phyloP scores from a whole-genome alignment of 495 filamentous ascomycete genomes.

The Annulohypoxylon maeteangense region DNA sequence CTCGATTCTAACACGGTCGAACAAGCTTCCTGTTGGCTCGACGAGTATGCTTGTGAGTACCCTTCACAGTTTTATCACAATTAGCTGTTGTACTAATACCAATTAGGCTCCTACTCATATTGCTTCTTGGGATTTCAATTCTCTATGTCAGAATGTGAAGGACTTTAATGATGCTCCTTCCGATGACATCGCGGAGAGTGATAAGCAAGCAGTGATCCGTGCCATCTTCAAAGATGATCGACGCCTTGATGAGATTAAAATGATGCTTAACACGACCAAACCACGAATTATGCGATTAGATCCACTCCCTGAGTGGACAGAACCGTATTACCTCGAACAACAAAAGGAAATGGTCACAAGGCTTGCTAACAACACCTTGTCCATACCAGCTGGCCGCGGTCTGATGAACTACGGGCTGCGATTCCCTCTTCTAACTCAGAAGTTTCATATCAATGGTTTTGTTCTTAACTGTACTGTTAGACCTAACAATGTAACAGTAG shows the following conservation, averaged over 20 bases:
- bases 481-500: slow-evolving; percentile 87
- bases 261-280: slow-evolving; percentile 80
- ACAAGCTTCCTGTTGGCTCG: slow-evolving; percentile 50
- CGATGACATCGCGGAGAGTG: slow-evolving; percentile 69
- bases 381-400: slow-evolving; percentile 84
- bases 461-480: slow-evolving; percentile 89
- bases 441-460: slow-evolving; percentile 85
- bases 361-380: slow-evolving; percentile 85
- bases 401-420: slow-evolving; percentile 86
- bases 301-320: slow-evolving; percentile 81
- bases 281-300: slow-evolving; percentile 78
- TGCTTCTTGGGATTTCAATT: slow-evolving; percentile 75
- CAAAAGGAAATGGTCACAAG: slow-evolving; percentile 89
- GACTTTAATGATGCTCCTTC: slow-evolving; percentile 51
- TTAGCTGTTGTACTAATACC: slow-evolving; percentile 8
- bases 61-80: neutral
- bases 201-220: slow-evolving; percentile 81
- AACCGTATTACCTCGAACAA: slow-evolving; percentile 87
- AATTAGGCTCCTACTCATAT: slow-evolving; percentile 68
- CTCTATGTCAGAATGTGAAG: slow-evolving; percentile 64
- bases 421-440: slow-evolving; percentile 88
- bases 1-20: slow-evolving; percentile 66
- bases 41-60: slow-evolving; percentile 49
- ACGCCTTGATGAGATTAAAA: slow-evolving; percentile 82
- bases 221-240: slow-evolving; percentile 91